Conservation (phyloP, 2,329 filamentous ascomycete species). For the Endothia cerciana region DNA sequence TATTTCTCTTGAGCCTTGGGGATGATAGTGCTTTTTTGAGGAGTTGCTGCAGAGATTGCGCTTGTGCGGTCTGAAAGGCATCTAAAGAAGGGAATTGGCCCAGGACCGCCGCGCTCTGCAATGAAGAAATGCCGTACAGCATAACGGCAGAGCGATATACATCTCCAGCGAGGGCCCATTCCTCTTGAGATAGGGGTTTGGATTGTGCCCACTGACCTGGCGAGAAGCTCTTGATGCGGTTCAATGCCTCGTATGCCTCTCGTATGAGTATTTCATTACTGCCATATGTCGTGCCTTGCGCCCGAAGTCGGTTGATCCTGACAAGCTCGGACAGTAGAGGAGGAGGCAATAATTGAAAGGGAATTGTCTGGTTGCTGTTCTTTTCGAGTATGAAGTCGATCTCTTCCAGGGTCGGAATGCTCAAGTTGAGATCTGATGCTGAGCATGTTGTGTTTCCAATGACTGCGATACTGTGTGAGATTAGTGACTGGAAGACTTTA, state of each 20-base stretch:
- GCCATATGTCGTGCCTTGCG: conserved; percentile 20
- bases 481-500: conserved; percentile 24
- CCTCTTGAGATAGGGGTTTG: conserved; percentile 33
- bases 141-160: conserved; percentile 38
- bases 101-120: conserved; percentile 39
- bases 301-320: conserved; percentile 42
- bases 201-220: conserved; percentile 37
- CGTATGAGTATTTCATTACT: conserved; percentile 20
- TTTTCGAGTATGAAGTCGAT: conserved; percentile 35
- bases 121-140: conserved; percentile 43
- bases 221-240: conserved; percentile 38
- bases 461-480: conserved; percentile 34
- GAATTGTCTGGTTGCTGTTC: conserved; percentile 27
- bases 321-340: conserved; percentile 41
- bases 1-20: conserved; percentile 32
- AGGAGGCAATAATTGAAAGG: conserved; percentile 38
- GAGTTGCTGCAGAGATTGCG: conserved; percentile 30
- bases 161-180: conserved; percentile 37
- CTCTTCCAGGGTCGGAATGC: conserved; percentile 34
- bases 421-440: conserved; percentile 37
- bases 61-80: conserved; percentile 21
- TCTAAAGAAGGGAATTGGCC: conserved; percentile 30
- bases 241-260: conserved; percentile 34
- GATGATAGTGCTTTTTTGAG: conserved; percentile 31
- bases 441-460: conserved; percentile 44